Evolutionary conservation across 108 stramenopile species (phyloP), one percentile per base, ranked within the genome.

Genomic region (Epithemia pelagica): DNA sequence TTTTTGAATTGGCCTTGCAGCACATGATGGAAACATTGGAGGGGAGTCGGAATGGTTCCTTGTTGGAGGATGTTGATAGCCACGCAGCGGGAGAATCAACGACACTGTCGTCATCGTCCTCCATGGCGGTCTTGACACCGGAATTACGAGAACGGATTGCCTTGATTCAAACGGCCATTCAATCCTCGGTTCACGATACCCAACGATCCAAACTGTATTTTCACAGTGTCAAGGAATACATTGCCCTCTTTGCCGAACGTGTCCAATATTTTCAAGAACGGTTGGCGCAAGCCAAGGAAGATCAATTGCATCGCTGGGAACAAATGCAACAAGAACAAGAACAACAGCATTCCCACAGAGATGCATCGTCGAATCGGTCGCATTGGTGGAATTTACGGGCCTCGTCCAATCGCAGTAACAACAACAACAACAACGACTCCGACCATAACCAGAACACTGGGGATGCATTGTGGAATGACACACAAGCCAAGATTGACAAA

Each of bases 181-280:
- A 68, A 51, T 67, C 73, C 1, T 67, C 69, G 58, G 52, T 51
- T 2, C 32, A 69, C 28, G 27, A 30, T 2, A 24, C 19, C 20
- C 0, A 67, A 28, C 69, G 61, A 28, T 70, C 58, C 28, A 23
- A 64, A 26, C 46, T 83, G 23, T 83, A 61, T 57, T 83, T 83
- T 71, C 61, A 71, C 0, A 72, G 76, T 18, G 65, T 79, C 30
- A 59, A 71, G 2, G 82, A 83, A 63, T 83, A 83, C 58, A 31
- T 83, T 15, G 78, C 82, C 61, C 59, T 83, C 7, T 77, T 83
- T 72, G 72, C 82, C 23, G 82, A 83, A 59, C 76, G 75, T 18
- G 70, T 75, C 8, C 70, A 79, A 28, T 83, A 83, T 30, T 74
- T 74, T 52, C 46, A 54, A 30, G 82, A 83, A 58, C 78, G 82